phyloP scores from a whole-genome alignment of 1,284 basidiomycete species.

The Bjerkandera adusta region DNA sequence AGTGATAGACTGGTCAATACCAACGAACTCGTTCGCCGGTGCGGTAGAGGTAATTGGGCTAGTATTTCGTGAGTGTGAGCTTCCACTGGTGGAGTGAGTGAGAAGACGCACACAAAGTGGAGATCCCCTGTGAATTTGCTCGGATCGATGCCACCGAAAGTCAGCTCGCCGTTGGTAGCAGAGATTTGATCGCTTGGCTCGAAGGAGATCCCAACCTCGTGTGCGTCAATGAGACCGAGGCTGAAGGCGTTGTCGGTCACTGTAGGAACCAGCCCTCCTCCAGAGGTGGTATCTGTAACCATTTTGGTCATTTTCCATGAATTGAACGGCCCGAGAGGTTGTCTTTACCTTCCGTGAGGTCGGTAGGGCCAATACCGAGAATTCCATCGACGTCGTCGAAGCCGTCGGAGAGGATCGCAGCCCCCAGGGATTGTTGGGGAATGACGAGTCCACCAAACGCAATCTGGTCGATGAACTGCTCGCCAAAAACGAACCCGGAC shows the following conservation, averaged over 20 bases:
- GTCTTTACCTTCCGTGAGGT: slow-evolving; percentile 37
- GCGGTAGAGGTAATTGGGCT: slow-evolving; percentile 17
- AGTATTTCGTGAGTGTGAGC: neutral
- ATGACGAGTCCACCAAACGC: slow-evolving; percentile 16
- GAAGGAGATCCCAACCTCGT: slow-evolving; percentile 50
- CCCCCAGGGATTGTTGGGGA: slow-evolving; percentile 48
- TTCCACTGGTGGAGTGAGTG: neutral
- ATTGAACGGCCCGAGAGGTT: neutral
- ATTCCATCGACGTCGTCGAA: slow-evolving; percentile 47
- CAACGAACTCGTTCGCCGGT: slow-evolving; percentile 32
- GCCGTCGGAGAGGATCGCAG: slow-evolving; percentile 38
- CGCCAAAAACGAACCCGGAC: slow-evolving; percentile 21
- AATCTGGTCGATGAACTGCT: slow-evolving; percentile 23
- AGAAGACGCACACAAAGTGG: slow-evolving; percentile 39
- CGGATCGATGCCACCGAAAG: slow-evolving; percentile 46
- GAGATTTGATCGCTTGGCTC: slow-evolving; percentile 36
- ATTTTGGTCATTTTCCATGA: neutral
- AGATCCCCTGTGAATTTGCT: slow-evolving; percentile 46
- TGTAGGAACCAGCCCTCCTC: neutral
- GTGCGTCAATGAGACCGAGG: slow-evolving; percentile 22
- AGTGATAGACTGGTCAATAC: slow-evolving; percentile 20
- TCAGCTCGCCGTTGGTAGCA: slow-evolving; percentile 31
- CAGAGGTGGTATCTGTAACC: neutral
- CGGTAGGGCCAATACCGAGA: slow-evolving; percentile 49
- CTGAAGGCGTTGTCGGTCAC: slow-evolving; percentile 44